phyloP scores from a whole-genome alignment of 164 flowering plant species.

The Piper longum region DNA sequence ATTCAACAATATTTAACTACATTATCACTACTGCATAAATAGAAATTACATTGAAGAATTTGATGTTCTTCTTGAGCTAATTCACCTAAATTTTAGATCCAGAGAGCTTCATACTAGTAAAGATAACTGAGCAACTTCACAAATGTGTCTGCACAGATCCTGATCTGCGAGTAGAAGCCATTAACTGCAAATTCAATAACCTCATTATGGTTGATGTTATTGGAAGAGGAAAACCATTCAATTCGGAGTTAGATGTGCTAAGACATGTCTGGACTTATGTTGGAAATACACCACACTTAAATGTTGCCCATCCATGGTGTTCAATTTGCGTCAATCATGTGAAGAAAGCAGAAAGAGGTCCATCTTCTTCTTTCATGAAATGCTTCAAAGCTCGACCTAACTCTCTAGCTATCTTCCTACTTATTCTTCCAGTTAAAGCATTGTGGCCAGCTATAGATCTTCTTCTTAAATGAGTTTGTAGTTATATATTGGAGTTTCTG shows the following conservation, averaged over 20 bases:
- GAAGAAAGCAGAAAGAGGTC: background rate
- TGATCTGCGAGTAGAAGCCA: background rate
- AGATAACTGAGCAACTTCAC: background rate
- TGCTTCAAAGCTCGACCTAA: background rate
- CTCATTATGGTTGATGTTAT: background rate
- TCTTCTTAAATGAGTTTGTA: no score
- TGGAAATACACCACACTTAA: background rate
- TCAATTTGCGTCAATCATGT: background rate
- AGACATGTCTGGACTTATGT: background rate
- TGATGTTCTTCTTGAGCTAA: no score
- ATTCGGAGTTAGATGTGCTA: background rate
- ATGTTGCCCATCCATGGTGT: background rate
- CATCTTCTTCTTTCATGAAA: background rate
- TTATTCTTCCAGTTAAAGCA: no score
- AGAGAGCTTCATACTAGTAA: no score
- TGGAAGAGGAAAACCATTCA: background rate
- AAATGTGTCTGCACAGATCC: background rate
- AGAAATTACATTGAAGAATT: no score
- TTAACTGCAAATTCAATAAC: background rate
- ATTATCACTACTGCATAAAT: no score
- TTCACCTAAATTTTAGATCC: no score
- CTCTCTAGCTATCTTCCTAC: background rate
- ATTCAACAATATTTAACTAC: no score
- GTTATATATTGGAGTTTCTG: no score
- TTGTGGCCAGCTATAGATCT: no score